phyloP scores from a whole-genome alignment of 176 grass and related monocot species.

The Secale cereale region DNA sequence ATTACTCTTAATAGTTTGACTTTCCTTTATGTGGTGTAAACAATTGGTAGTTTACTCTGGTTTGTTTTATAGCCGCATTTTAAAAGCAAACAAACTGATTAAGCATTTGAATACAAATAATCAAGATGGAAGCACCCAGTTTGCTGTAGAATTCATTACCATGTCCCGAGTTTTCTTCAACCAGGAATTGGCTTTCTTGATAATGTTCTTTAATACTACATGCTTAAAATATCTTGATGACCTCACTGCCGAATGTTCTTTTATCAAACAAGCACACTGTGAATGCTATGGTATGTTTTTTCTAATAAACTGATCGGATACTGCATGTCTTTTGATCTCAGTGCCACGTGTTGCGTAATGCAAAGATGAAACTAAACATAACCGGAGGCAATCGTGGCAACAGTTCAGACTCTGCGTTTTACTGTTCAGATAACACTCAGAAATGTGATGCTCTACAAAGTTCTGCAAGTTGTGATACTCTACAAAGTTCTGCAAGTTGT shows the following conservation, averaged over 20 bases:
- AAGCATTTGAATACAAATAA: too few species aligned
- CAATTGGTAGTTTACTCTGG: too few species aligned
- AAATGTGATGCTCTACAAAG: conserved; percentile 31
- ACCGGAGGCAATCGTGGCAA: background rate
- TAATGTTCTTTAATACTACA: background rate
- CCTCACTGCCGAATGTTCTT: background rate
- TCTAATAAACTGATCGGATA: conserved; percentile 10
- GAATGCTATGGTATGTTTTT: background rate
- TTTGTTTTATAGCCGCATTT: too few species aligned
- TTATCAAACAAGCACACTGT: background rate
- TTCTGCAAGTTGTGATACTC: too few species aligned
- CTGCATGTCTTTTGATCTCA: conserved; percentile 19
- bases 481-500: conserved; percentile 12
- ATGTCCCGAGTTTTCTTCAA: too few species aligned
- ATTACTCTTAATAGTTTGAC: too few species aligned
- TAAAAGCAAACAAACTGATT: too few species aligned
- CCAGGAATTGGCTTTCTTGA: background rate
- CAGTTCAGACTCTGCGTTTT: conserved; percentile 3
- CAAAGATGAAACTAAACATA: background rate
- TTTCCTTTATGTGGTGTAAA: too few species aligned
- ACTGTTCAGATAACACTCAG: conserved; percentile 4
- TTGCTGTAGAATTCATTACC: too few species aligned
- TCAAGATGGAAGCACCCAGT: too few species aligned
- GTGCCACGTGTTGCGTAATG: background rate
- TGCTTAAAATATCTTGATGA: background rate